Conservation (phyloP, 805 yeast genomes). For the Kuraishia piskuri region DNA sequence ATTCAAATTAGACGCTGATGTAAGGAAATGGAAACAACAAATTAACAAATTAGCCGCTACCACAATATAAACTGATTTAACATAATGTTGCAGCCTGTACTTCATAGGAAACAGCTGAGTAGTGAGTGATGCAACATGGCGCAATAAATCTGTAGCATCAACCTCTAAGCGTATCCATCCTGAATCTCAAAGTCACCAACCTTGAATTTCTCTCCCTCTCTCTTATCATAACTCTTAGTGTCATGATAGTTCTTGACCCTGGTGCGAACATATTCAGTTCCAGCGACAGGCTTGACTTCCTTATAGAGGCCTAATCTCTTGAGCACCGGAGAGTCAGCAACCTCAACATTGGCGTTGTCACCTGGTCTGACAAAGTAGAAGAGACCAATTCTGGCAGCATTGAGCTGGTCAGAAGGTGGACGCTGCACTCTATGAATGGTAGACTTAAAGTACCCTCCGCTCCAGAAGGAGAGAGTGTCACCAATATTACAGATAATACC, state of each 20-base stretch:
- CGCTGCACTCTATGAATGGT: constrained; percentile 27
- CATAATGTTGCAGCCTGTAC: neutral
- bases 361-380: constrained; percentile 28
- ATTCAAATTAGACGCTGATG: neutral
- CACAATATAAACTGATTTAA: too few relatives aligned
- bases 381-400: constrained; percentile 23
- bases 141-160: neutral
- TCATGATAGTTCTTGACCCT: constrained; percentile 3
- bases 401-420: constrained; percentile 26
- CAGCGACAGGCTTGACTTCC: constrained; percentile 5
- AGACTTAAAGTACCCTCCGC: constrained; percentile 26
- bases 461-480: constrained; percentile 26
- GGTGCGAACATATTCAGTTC: neutral
- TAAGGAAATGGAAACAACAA: neutral
- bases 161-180: constrained; percentile 19
- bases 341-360: constrained; percentile 20
- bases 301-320: constrained; percentile 23
- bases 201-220: constrained; percentile 17
- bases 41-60: neutral
- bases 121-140: neutral
- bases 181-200: constrained; percentile 21
- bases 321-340: constrained; percentile 27
- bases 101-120: too few relatives aligned
- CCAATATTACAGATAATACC: constrained; percentile 28
- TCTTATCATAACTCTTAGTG: constrained; percentile 9